Conservation (phyloP, 129 eudicot species). For the Flaveria sonorensis region DNA sequence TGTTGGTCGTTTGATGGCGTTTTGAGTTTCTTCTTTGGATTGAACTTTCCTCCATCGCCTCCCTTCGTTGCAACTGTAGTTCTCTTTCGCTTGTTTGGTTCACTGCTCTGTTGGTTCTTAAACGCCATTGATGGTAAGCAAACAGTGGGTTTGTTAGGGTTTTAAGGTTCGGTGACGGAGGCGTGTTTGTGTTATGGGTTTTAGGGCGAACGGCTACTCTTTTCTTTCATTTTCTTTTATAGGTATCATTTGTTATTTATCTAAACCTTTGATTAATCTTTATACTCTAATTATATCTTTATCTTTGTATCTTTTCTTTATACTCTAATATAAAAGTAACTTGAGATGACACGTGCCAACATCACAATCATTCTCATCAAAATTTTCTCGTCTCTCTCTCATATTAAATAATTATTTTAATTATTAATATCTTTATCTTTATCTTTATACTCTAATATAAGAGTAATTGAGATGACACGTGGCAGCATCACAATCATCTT, state of each 20-base stretch:
- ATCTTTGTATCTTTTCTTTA: no score
- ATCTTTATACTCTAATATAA: no score
- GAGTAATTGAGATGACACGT: no score
- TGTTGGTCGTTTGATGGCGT: constrained; percentile 32
- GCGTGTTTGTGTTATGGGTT: constrained; percentile 19
- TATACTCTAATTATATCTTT: no score
- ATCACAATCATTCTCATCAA: no score
- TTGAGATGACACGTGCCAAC: no score
- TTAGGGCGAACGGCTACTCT: constrained; percentile 20
- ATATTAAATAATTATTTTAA: no score
- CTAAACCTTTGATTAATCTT: no score
- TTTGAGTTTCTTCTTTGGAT: constrained; percentile 47
- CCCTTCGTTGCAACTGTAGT: constrained; percentile 31
- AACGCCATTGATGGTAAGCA: constrained; percentile 53
- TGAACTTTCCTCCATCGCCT: constrained; percentile 33
- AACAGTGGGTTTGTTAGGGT: constrained; percentile 37
- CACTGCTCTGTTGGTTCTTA: constrained; percentile 37
- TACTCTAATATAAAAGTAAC: no score
- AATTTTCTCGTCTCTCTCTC: no score
- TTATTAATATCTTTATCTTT: no score
- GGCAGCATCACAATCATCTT: no score
- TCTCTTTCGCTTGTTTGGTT: constrained; percentile 67
- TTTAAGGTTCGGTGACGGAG: constrained; percentile 26
- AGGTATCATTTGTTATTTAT: background rate
- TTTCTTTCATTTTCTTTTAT: background rate